These are phyloP conservation scores for Flueggea neowawraea DNA, from an alignment of 441 rosid species.

Conservation along the genomic window DNA sequence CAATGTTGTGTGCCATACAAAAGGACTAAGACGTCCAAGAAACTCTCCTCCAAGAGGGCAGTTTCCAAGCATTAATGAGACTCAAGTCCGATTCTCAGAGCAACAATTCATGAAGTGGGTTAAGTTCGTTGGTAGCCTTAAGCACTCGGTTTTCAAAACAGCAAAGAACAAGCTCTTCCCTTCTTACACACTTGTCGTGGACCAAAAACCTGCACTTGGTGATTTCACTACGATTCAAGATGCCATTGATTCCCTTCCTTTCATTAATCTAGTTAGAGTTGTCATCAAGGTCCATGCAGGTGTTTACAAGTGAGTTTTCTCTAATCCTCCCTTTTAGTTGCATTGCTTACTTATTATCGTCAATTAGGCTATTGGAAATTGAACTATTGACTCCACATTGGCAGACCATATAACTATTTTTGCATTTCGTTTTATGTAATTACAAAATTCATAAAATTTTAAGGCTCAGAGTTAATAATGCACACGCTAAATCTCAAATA, in stretches of 20 bases:
- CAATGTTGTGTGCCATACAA: constrained; percentile 34
- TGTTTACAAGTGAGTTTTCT: constrained; percentile 71
- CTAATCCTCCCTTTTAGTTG: neutral
- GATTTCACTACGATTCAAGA: constrained; percentile 90
- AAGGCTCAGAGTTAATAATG: no score
- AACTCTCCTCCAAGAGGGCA: constrained; percentile 26
- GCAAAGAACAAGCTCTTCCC: constrained; percentile 94
- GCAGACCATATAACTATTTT: no score
- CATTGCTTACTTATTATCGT: neutral
- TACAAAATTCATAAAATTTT: no score
- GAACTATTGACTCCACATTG: no score
- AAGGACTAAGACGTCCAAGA: constrained; percentile 37
- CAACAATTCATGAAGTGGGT: constrained; percentile 95
- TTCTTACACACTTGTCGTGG: constrained; percentile 59
- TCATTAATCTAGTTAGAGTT: constrained; percentile 77
- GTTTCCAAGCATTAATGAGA: constrained; percentile 25
- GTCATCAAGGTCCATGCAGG: constrained; percentile 95
- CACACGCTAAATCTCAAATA: no score
- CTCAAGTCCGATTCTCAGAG: constrained; percentile 57
- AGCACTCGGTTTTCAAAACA: constrained; percentile 66
- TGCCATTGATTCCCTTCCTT: constrained; percentile 92
- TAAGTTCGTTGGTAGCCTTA: constrained; percentile 71
- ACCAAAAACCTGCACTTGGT: constrained; percentile 57
- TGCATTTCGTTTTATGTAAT: no score
- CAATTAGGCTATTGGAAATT: no score